Evolutionary conservation across 2,329 filamentous ascomycete genomes (phyloP).

Genomic region (Tolypocladium nubicola): DNA sequence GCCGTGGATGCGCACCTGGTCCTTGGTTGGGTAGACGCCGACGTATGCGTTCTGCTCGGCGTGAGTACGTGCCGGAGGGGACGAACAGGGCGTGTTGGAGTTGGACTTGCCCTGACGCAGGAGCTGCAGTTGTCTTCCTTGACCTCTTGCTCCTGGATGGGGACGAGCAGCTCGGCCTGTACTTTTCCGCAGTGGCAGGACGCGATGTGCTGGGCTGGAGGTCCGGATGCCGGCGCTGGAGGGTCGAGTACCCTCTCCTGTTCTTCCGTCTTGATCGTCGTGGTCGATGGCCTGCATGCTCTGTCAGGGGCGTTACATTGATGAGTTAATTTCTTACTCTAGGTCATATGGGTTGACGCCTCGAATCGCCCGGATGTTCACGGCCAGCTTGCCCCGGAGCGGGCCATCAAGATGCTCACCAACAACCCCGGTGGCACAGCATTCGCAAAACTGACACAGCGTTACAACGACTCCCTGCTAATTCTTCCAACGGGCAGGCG

Average conservation of each 20-base stretch:
- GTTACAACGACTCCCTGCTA: background rate
- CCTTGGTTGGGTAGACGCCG: constrained; percentile 15
- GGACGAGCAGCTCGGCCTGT: constrained; percentile 7
- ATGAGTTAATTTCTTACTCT: constrained; percentile 4
- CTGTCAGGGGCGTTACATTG: background rate
- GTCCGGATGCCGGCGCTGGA: background rate
- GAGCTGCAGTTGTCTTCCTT: constrained; percentile 27
- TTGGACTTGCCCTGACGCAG: constrained; percentile 15
- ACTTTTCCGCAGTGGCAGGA: constrained; percentile 17
- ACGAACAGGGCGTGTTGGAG: background rate
- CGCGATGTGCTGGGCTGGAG: constrained; percentile 8
- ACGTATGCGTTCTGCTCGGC: constrained; percentile 14
- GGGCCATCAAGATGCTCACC: constrained; percentile 13
- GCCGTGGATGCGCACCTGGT: constrained; percentile 15
- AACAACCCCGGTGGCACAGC: constrained; percentile 14
- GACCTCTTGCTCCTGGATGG: constrained; percentile 29
- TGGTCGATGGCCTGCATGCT: background rate
- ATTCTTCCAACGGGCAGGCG: background rate
- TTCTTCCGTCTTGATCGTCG: background rate
- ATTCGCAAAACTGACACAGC: constrained; percentile 13
- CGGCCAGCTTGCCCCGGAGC: constrained; percentile 7
- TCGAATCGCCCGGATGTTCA: constrained; percentile 14
- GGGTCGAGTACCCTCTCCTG: background rate
- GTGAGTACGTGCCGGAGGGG: background rate
- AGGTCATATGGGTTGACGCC: constrained; percentile 13